Base-by-base conservation (phyloP, 1,284 basidiomycete species). In the Ustilago bromivora region DNA sequence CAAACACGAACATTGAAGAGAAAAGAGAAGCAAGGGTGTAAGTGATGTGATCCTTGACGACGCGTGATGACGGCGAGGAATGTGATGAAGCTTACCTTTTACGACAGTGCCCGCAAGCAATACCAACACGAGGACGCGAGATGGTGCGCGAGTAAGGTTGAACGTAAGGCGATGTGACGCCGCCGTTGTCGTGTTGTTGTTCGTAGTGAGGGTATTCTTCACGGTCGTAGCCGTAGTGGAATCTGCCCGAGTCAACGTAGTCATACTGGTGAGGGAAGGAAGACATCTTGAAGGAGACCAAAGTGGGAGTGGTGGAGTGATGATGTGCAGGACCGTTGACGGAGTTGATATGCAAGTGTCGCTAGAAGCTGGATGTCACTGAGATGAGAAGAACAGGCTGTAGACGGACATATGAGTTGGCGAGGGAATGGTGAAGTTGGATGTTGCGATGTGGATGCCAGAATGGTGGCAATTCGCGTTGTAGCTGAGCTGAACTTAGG, bases 31-130 rank as follows among this genome's bases (percentile, higher is more conserved):
- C 31, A 28, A 55, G 12, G 32, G 34, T 28, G 55, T 64, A 23
- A 64, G 46, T 57, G 12, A 57, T 17, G 32, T 34, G 47, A 53
- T 53, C 23, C 61, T 28, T 64, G 61, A 54, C 58, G 58, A 60
- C 57, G 65, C 58, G 34, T 49, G n/a, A 13, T 31, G 41, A 36
- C 17, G 34, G 10, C 38, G 13, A 36, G 51, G 43, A n/a, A 35
- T 3, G 53, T 34, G 19, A 11, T 7, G 13, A 12, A 38, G 57
- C 69, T 40, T 61, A 66, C 69, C 69, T 60, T 51, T 61, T 49
- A 11, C 69, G 62, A 41, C 69, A 71, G 63, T 71, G 69, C 41
- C 58, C 65, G 56, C 69, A 71, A 13, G 69, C 69, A 55, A 66
- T 61, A n/a, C 46, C 57, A 49, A 71, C 63, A 41, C 69, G 53